These are phyloP conservation scores for Leersia perrieri DNA, from an alignment of 176 grass and related monocot species.

Conservation along the genomic window DNA sequence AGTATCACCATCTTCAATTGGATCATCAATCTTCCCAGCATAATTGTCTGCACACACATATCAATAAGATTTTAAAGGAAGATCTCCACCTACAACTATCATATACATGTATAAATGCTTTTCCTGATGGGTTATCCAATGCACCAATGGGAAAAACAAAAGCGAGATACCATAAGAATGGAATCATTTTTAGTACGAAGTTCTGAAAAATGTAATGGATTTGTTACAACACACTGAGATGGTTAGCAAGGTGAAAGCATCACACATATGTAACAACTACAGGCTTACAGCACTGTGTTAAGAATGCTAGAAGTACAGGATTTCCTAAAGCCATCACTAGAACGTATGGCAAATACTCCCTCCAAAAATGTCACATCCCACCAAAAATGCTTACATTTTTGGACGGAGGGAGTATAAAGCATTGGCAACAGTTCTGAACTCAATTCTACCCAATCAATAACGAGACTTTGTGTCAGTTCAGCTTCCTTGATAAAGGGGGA, in stretches of 20 bases:
- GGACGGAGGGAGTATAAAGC: no score
- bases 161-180: neutral
- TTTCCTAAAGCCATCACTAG: neutral
- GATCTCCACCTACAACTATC: neutral
- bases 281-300: neutral
- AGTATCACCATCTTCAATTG: slow-evolving; percentile 98
- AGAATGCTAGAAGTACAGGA: neutral
- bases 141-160: neutral
- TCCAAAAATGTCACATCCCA: no score
- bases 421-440: neutral
- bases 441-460: neutral
- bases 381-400: no score
- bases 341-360: neutral
- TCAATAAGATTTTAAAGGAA: slow-evolving; percentile 1
- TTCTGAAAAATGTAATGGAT: neutral
- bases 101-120: slow-evolving; percentile 4
- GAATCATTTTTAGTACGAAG: neutral
- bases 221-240: neutral
- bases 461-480: neutral
- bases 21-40: slow-evolving; percentile 80
- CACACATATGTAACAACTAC: neutral
- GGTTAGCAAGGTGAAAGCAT: neutral
- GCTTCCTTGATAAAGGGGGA: neutral
- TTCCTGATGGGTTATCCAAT: neutral
- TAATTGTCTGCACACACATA: slow-evolving; percentile 55